A percentile compares a stretch with the other conserved stretches of the same genome.
phyloP scores from a whole-genome alignment of 208 protist species.

The Porcisia hertigi region DNA sequence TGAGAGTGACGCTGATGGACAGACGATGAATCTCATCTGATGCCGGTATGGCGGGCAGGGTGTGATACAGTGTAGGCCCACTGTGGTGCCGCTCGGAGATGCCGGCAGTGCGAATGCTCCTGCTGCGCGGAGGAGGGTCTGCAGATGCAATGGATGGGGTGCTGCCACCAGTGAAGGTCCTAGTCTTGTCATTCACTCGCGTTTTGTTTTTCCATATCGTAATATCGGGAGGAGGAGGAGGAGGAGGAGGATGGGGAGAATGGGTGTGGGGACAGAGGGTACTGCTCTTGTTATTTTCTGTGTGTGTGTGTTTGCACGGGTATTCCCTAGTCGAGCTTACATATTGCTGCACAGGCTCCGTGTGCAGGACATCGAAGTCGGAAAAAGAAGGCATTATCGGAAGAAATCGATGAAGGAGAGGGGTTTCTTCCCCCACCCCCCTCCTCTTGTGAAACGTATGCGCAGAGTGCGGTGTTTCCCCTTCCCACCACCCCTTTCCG shows the following conservation, averaged over 20 bases:
- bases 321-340: neutral
- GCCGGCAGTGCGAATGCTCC: neutral
- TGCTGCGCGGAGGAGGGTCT: neutral
- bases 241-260: neutral
- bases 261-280: too few relatives aligned
- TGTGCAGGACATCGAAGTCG: neutral
- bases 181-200: neutral
- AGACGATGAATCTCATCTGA: conserved; percentile 11
- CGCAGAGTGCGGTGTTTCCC: neutral
- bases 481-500: too few relatives aligned
- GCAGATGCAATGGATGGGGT: neutral
- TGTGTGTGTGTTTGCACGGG: neutral
- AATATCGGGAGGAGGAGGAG: neutral
- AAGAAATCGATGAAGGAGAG: too few relatives aligned
- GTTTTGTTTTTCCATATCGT: neutral
- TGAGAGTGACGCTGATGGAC: conserved; percentile 5
- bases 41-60: neutral
- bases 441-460: neutral
- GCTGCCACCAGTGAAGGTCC: neutral
- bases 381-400: too few relatives aligned
- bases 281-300: neutral
- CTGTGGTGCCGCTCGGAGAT: neutral
- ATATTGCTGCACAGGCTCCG: too few relatives aligned
- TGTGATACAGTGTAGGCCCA: neutral
- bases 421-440: too few relatives aligned